Conservation (phyloP, 2,329 filamentous ascomycete species). For the Teratosphaeria zuluensis region DNA sequence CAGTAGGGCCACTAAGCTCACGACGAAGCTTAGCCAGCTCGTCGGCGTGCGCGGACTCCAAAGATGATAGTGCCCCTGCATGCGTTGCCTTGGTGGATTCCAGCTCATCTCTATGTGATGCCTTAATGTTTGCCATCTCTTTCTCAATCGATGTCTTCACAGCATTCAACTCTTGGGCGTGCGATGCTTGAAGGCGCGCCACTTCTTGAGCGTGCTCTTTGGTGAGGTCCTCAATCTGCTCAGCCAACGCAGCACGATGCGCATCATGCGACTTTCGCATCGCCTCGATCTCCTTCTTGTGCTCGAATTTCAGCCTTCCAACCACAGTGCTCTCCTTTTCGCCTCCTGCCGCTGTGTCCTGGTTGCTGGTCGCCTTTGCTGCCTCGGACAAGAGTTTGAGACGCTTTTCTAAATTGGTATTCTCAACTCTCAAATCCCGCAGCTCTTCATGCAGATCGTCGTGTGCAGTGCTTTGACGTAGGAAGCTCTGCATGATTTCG, state of each 20-base stretch:
- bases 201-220: background rate
- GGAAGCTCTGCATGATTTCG: constrained; percentile 19
- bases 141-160: background rate
- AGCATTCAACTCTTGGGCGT: background rate
- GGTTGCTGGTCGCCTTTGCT: constrained; percentile 5
- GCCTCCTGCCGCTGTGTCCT: constrained; percentile 1
- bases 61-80: constrained; percentile 7
- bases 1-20: constrained; percentile 17
- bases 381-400: constrained; percentile 11
- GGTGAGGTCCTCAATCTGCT: background rate
- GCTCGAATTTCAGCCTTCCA: background rate
- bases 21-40: constrained; percentile 16
- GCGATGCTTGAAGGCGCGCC: background rate
- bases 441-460: constrained; percentile 17
- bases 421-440: constrained; percentile 16
- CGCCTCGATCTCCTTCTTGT: constrained; percentile 1
- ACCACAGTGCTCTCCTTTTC: constrained; percentile 5
- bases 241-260: background rate
- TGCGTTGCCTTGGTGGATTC: constrained; percentile 11
- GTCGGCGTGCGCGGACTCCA: constrained; percentile 13
- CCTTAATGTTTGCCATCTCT: constrained; percentile 1
- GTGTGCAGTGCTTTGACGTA: constrained; percentile 16
- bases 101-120: constrained; percentile 4
- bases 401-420: constrained; percentile 11
- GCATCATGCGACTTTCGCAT: background rate